phyloP scores from a whole-genome alignment of 441 rosid species.

The Codiaeum variegatum region DNA sequence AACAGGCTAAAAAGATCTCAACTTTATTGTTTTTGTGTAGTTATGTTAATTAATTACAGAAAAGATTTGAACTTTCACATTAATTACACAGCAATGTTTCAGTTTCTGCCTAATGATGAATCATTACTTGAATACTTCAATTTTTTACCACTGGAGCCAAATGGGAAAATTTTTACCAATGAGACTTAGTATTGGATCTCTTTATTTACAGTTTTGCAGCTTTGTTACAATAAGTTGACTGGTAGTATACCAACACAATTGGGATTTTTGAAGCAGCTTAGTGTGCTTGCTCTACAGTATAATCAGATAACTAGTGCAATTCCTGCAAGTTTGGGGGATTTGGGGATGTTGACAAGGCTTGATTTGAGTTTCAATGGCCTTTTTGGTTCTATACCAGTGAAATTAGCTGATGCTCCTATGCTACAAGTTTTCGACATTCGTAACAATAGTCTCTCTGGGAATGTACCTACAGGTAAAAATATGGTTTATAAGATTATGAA shows the following conservation, averaged over 20 bases:
- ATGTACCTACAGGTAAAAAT: conserved; percentile 72
- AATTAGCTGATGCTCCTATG: conserved; percentile 55
- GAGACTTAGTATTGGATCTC: not conserved
- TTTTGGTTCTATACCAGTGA: conserved; percentile 75
- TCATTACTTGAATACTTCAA: not conserved
- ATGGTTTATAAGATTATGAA: not conserved
- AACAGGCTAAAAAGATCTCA: not conserved
- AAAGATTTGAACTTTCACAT: not conserved
- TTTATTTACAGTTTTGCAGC: conserved; percentile 66
- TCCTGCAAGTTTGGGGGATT: conserved; percentile 80
- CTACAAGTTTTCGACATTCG: conserved; percentile 73
- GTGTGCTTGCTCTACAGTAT: conserved; percentile 70
- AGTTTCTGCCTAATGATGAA: not conserved
- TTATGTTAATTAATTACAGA: not conserved
- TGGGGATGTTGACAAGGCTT: conserved; percentile 54
- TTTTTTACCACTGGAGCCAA: not conserved
- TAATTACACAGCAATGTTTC: conserved; percentile 2
- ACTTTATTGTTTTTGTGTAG: not conserved
- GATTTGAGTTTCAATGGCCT: conserved; percentile 76
- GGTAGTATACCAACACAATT: conserved; percentile 76
- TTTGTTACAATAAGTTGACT: conserved; percentile 77
- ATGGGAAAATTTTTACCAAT: not conserved
- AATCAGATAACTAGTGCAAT: conserved; percentile 77
- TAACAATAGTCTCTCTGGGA: conserved; percentile 77
- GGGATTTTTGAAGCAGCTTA: conserved; percentile 70